phyloP scores from a whole-genome alignment of 441 rosid species.

The Pelargonium citronellum region DNA sequence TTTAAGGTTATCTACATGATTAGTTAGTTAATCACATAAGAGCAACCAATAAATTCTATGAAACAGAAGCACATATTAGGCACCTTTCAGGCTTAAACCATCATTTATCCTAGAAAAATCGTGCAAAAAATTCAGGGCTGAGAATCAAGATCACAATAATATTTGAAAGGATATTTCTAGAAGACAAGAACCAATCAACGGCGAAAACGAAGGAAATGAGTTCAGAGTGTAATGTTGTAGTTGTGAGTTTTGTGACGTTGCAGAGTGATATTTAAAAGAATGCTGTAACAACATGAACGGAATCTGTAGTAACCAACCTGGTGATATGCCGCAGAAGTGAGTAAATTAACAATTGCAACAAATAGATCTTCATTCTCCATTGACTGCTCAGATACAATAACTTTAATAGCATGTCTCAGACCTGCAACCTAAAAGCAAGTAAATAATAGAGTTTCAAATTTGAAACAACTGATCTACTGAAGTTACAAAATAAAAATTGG shows the following conservation, averaged over 20 bases:
- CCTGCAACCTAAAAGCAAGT: constrained; percentile 54
- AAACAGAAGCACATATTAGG: neutral
- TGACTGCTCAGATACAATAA: constrained; percentile 41
- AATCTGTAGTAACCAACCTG: constrained; percentile 48
- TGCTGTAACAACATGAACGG: neutral
- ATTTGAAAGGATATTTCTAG: neutral
- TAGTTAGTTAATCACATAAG: neutral
- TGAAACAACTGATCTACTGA: constrained; percentile 10
- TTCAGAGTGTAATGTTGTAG: neutral
- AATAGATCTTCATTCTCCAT: constrained; percentile 57
- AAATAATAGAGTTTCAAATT: constrained; percentile 22
- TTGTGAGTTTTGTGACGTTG: constrained; percentile 1
- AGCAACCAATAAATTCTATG: neutral
- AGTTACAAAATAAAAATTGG: constrained; percentile 15
- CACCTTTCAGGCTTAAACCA: neutral
- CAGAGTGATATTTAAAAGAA: neutral
- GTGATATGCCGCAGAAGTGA: constrained; percentile 66
- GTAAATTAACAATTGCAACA: constrained; percentile 52
- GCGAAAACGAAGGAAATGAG: neutral
- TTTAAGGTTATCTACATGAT: neutral
- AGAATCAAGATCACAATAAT: neutral
- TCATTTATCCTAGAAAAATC: neutral
- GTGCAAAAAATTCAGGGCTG: neutral
- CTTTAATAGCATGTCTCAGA: constrained; percentile 42
- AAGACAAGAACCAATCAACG: neutral